A percentile compares a stretch with the other conserved stretches of the same genome.
Conservation (phyloP, 2,329 filamentous ascomycete genomes). For the Cordyceps cicadae region DNA sequence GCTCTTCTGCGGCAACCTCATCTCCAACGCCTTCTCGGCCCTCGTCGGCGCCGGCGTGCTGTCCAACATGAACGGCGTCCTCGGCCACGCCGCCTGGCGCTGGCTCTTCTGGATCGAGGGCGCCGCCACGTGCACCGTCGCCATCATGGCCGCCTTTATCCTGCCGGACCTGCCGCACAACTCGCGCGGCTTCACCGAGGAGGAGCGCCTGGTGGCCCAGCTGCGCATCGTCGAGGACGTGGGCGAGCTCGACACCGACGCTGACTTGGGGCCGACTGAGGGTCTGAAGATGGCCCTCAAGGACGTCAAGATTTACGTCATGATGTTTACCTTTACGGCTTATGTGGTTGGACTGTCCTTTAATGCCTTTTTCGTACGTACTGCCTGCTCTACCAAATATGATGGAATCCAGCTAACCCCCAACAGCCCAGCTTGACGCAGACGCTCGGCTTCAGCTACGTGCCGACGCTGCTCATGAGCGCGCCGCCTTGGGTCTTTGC, state of each 20-base stretch:
- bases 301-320: constrained; percentile 54
- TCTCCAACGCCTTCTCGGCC: constrained; percentile 52
- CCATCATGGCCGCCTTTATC: constrained; percentile 38
- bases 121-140: constrained; percentile 40
- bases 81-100: constrained; percentile 49
- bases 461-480: constrained; percentile 47
- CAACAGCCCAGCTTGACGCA: constrained; percentile 39
- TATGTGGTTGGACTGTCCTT: constrained; percentile 52
- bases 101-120: constrained; percentile 57
- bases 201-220: constrained; percentile 48
- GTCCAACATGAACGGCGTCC: constrained; percentile 47
- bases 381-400: too few species aligned
- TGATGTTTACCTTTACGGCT: constrained; percentile 54
- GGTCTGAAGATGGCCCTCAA: constrained; percentile 52
- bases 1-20: constrained; percentile 50
- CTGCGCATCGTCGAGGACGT: constrained; percentile 50
- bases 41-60: constrained; percentile 52
- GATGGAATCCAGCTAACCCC: constrained; percentile 11
- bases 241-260: constrained; percentile 46
- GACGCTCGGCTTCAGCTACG: constrained; percentile 44
- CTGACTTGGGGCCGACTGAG: constrained; percentile 40
- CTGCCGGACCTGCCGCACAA: constrained; percentile 49
- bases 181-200: constrained; percentile 48
- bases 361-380: constrained; percentile 48
- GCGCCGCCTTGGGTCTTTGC: constrained; percentile 52